These are phyloP conservation scores for Sugiyamaella japonica DNA, from an alignment of 1,139 yeast species.

Conservation along the genomic window DNA sequence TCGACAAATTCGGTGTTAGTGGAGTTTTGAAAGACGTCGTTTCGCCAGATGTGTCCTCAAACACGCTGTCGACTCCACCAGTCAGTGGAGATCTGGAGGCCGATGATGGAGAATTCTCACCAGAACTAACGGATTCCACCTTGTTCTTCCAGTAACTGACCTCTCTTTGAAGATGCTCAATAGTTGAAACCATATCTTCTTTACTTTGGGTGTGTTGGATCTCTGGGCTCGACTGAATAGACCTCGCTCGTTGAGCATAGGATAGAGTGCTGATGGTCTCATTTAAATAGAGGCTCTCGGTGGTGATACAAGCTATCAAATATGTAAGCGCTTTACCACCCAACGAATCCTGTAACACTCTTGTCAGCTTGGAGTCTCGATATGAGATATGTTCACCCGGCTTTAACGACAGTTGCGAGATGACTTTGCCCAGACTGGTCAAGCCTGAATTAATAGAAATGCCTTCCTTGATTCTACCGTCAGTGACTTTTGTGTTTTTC, in stretches of 20 bases:
- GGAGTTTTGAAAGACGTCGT: too few species aligned
- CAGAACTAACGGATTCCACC: slow-evolving; percentile 5
- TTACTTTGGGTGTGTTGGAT: slow-evolving; percentile 27
- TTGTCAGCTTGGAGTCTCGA: slow-evolving; percentile 76
- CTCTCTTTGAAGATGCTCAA: slow-evolving; percentile 29
- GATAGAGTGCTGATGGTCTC: slow-evolving; percentile 80
- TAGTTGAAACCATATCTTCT: slow-evolving; percentile 28
- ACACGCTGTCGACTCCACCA: not conserved
- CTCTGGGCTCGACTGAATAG: slow-evolving; percentile 34
- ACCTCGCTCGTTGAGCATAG: slow-evolving; percentile 66
- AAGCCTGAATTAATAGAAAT: slow-evolving; percentile 73
- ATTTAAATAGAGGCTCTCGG: slow-evolving; percentile 53
- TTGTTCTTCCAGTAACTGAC: slow-evolving; percentile 25
- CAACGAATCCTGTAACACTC: slow-evolving; percentile 73
- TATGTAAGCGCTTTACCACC: slow-evolving; percentile 82
- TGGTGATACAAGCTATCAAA: slow-evolving; percentile 74
- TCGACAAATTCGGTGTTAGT: slow-evolving; percentile 1
- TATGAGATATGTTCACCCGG: slow-evolving; percentile 64
- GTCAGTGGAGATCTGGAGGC: not conserved
- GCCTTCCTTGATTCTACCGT: slow-evolving; percentile 56
- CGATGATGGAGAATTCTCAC: not conserved
- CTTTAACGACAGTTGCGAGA: slow-evolving; percentile 59
- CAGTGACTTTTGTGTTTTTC: slow-evolving; percentile 72
- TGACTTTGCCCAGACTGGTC: slow-evolving; percentile 78
- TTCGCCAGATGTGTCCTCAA: not conserved